Percentiles rank a stretch among this genome's conserved stretches.
Conservation (phyloP, 1,284 basidiomycete genomes). For the Nidula niveotomentosa region DNA sequence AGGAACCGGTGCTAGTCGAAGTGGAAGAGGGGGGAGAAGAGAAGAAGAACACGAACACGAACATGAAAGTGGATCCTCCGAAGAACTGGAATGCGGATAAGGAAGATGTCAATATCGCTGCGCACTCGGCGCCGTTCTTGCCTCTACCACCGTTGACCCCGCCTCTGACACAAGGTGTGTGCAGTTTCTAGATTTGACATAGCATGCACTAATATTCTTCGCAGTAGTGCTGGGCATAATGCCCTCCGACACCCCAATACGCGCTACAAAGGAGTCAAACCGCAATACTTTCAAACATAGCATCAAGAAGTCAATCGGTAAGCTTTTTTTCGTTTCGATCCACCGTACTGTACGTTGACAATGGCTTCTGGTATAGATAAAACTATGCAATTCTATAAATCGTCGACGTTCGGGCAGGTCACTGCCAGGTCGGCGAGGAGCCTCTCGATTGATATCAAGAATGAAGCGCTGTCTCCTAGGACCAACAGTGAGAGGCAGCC, state of each 20-base stretch:
- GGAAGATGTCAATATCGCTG: slow-evolving; percentile 21
- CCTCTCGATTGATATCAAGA: slow-evolving; percentile 30
- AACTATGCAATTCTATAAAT: slow-evolving; percentile 55
- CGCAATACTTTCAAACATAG: slow-evolving; percentile 56
- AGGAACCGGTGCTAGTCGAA: background rate
- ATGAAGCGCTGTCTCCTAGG: slow-evolving; percentile 13
- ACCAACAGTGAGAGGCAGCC: slow-evolving; percentile 33
- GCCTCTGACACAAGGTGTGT: slow-evolving; percentile 27
- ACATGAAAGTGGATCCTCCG: background rate
- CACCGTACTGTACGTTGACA: slow-evolving; percentile 1
- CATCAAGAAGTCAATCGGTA: slow-evolving; percentile 71
- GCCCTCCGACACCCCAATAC: slow-evolving; percentile 11
- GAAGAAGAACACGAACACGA: slow-evolving; percentile 3
- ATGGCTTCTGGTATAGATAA: slow-evolving; percentile 37
- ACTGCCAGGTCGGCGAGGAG: slow-evolving; percentile 39
- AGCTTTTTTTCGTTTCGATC: slow-evolving; percentile 11
- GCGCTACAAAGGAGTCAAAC: slow-evolving; percentile 20
- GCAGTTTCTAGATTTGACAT: background rate
- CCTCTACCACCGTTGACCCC: slow-evolving; percentile 25
- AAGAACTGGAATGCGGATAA: slow-evolving; percentile 16
- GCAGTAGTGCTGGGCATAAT: background rate
- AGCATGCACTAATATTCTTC: background rate
- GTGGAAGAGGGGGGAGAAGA: slow-evolving; percentile 8
- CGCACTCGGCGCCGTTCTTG: slow-evolving; percentile 18
- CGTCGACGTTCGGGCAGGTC: slow-evolving; percentile 44